Evolutionary conservation across 805 yeast species (phyloP).

Genomic region (Yarrowia yakushimensis): DNA sequence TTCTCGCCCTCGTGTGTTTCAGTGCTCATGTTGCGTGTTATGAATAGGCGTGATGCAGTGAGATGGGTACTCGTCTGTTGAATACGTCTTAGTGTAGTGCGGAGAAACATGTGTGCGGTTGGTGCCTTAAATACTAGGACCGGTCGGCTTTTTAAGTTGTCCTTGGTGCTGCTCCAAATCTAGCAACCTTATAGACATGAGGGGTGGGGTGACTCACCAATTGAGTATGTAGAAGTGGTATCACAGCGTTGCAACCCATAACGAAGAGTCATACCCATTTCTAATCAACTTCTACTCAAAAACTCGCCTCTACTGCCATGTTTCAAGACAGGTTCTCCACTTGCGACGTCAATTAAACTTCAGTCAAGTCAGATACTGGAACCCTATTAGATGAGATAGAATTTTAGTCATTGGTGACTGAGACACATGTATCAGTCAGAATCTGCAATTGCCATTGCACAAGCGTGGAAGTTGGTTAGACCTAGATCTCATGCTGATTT

Average conservation of each 20-base stretch:
- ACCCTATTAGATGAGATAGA: not conserved
- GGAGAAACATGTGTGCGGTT: not conserved
- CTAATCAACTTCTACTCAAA: no score
- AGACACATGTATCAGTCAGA: no score
- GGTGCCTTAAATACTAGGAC: not conserved
- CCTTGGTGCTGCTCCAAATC: not conserved
- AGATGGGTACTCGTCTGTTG: not conserved
- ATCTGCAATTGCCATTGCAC: not conserved
- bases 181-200: constrained; percentile 1
- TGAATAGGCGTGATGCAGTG: not conserved
- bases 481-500: no score
- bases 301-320: no score
- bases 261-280: no score
- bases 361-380: not conserved
- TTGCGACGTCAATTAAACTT: not conserved
- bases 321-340: not conserved
- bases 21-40: constrained; percentile 13
- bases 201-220: not conserved
- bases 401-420: constrained; percentile 4
- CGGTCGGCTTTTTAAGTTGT: not conserved
- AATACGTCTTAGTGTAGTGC: constrained; percentile 7
- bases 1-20: not conserved
- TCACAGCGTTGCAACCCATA: no score
- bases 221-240: not conserved
- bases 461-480: no score